phyloP scores from a whole-genome alignment of 257 asterid species.

The Coffea canephora region DNA sequence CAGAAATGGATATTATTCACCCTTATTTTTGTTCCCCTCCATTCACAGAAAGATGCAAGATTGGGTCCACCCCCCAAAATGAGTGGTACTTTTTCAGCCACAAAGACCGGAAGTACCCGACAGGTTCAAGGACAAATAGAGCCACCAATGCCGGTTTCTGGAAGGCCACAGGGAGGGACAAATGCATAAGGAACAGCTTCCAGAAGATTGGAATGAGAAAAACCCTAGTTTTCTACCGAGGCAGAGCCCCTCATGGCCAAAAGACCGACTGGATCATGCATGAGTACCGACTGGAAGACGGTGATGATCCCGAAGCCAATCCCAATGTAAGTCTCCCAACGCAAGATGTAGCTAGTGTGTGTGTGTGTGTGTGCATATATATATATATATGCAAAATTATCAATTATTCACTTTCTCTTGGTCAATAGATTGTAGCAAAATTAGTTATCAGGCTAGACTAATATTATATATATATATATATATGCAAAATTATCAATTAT shows the following conservation, averaged over 20 bases:
- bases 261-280: slow-evolving; percentile 97
- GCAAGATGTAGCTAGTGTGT: no score
- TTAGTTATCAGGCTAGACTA: not conserved
- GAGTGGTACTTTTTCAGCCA: slow-evolving; percentile 97
- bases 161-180: slow-evolving; percentile 94
- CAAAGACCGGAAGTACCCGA: slow-evolving; percentile 91
- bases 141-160: slow-evolving; percentile 91
- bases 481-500: no score
- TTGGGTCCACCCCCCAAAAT: slow-evolving; percentile 85
- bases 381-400: no score
- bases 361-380: no score
- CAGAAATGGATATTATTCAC: not conserved
- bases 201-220: slow-evolving; percentile 88
- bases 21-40: no score
- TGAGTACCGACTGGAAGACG: slow-evolving; percentile 74
- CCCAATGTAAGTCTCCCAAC: slow-evolving; percentile 25
- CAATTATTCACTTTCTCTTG: not conserved
- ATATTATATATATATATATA: no score
- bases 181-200: slow-evolving; percentile 69
- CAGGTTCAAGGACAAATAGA: slow-evolving; percentile 81
- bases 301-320: slow-evolving; percentile 40
- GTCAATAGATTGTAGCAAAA: no score
- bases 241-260: slow-evolving; percentile 92
- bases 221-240: slow-evolving; percentile 85
- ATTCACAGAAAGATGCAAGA: slow-evolving; percentile 52